A percentile compares a stretch with the other conserved stretches of the same genome.
Conservation (phyloP, 805 yeast genomes). For the Cyberlindnera xishuangbannaensis region DNA sequence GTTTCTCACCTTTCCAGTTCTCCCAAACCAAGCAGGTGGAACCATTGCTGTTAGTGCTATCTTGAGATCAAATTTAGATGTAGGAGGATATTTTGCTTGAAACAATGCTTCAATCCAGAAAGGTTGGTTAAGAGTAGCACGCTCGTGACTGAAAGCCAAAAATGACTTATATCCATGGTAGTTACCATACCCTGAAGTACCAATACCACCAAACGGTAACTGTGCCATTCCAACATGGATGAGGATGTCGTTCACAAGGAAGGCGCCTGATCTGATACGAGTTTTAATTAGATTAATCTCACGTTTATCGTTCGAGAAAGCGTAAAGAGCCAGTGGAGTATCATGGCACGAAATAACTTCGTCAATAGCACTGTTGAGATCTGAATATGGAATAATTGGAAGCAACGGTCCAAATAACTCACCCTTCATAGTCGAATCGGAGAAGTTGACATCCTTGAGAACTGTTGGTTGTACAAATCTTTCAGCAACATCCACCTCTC, state of each 20-base stretch:
- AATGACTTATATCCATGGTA: slow-evolving; percentile 75
- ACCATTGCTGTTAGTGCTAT: slow-evolving; percentile 26
- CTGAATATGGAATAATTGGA: slow-evolving; percentile 57
- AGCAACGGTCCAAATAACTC: slow-evolving; percentile 86
- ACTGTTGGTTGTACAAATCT: slow-evolving; percentile 70
- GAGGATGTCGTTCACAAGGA: slow-evolving; percentile 62
- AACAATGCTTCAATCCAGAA: slow-evolving; percentile 56
- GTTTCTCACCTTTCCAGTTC: slow-evolving; percentile 30
- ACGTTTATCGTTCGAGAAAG: slow-evolving; percentile 44
- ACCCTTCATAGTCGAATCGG: slow-evolving; percentile 64
- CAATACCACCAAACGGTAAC: slow-evolving; percentile 91
- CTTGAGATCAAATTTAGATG: slow-evolving; percentile 28
- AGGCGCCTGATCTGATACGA: slow-evolving; percentile 45
- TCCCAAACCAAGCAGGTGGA: slow-evolving; percentile 30
- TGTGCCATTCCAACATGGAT: slow-evolving; percentile 61
- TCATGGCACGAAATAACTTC: slow-evolving; percentile 46
- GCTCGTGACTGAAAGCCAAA: slow-evolving; percentile 66
- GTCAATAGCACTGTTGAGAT: slow-evolving; percentile 39
- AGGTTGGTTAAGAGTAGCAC: slow-evolving; percentile 61
- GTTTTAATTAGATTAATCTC: slow-evolving; percentile 46
- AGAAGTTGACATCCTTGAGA: slow-evolving; percentile 53
- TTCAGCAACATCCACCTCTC: slow-evolving; percentile 31
- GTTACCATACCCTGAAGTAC: slow-evolving; percentile 74
- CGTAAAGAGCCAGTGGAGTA: slow-evolving; percentile 77
- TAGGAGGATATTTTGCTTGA: slow-evolving; percentile 66